Evolutionary conservation across 139 green algal species (phyloP).

Genomic region (Eudorina sp.): DNA sequence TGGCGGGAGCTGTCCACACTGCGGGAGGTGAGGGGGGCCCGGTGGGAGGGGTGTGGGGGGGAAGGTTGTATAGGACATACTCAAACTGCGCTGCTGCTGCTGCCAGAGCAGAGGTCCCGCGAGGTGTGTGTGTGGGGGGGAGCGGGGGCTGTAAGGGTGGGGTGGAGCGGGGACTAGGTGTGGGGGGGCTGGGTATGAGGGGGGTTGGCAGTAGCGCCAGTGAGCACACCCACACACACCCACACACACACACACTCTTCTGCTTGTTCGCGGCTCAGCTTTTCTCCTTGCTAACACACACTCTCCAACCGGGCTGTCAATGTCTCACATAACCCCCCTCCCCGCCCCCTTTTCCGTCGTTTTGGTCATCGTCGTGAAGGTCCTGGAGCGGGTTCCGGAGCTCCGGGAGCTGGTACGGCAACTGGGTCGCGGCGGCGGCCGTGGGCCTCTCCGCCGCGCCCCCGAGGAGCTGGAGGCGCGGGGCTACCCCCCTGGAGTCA

Average conservation of each 20-base stretch:
- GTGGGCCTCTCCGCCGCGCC: constrained; percentile 81
- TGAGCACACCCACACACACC: too few relatives aligned
- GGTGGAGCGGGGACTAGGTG: background rate
- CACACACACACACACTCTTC: too few relatives aligned
- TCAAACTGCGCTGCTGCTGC: too few relatives aligned
- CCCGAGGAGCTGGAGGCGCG: constrained; percentile 76
- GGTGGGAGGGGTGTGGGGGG: too few relatives aligned
- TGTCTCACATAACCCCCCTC: background rate
- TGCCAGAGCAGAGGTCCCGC: too few relatives aligned
- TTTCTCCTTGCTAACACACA: too few relatives aligned
- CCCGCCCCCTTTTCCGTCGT: background rate
- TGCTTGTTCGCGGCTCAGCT: too few relatives aligned
- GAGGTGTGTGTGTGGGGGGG: background rate
- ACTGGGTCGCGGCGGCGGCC: constrained; percentile 84
- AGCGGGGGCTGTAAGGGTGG: background rate
- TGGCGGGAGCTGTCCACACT: constrained; percentile 87
- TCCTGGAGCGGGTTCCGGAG: constrained; percentile 87
- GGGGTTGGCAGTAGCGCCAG: too few relatives aligned
- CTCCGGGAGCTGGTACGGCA: constrained; percentile 86
- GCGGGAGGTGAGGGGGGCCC: constrained; percentile 51
- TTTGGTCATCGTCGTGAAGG: constrained; percentile 29
- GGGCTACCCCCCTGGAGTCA: constrained; percentile 77
- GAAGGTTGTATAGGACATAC: too few relatives aligned
- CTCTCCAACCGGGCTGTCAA: too few relatives aligned
- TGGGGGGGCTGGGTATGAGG: too few relatives aligned